Base-by-base conservation (phyloP, 129 eudicot species). In the Glebionis coronaria region DNA sequence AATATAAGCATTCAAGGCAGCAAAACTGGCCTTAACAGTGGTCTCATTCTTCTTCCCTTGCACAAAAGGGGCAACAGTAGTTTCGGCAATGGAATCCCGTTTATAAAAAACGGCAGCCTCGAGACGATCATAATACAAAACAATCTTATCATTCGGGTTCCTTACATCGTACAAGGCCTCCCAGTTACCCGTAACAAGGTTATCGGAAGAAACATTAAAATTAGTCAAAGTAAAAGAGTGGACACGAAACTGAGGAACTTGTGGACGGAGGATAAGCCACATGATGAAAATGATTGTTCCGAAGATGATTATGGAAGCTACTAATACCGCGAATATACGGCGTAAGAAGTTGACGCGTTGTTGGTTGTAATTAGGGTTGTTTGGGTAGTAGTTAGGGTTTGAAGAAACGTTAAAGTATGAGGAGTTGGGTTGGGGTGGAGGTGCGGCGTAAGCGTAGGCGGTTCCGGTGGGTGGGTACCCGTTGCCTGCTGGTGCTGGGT, bases 211-310 rank as follows among this genome's bases (percentile, higher is more conserved):
- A 35, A 76, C 3, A 12, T 74, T 80, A 73, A 92, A 73, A 76
- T 86, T 80, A 20, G 91, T 52, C 28, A 88, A 61, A 18, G 82
- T 44, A 50, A 83, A 61, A 20, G 87, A 65, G 21, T 85, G 73
- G 54, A 92, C 76, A 12, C 85, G 84, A 80, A 92, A 85, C 51
- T 78, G 65, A 19, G 96, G 98, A 61, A 88, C 68, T 16, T 82
- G 84, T 8, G 98, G 98, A 20, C 96, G 95, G 81, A 92, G 91
- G 53, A 92, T 62, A 3, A 88, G 84, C 95, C 95, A 92, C 13
- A 83, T 70, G 68, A 86, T 86, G 85, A 92, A 80, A 57, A 82
- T 21, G 44, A 86, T 29, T 40, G 86, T 85, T 18, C 95, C 91
- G 80, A 73, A 40, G 83, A 88, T 72, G 80, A 92, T 65, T 29